Percentiles rank a stretch among this genome's conserved stretches.
Evolutionary conservation across 805 yeast genomes (phyloP).

Genomic region (Jamesozyma gamospora): DNA sequence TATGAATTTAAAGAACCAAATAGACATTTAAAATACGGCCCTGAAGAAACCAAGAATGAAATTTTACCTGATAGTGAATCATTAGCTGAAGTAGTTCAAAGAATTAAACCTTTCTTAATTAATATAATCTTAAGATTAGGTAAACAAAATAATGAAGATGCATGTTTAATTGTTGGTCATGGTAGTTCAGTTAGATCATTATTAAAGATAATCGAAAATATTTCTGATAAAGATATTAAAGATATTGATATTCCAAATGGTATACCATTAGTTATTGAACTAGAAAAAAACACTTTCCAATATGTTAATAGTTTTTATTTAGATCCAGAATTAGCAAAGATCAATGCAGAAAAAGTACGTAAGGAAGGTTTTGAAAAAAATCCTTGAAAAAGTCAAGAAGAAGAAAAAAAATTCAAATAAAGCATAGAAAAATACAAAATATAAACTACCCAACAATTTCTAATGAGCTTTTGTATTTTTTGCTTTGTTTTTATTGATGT

Average conservation of each 20-base stretch:
- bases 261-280: slow-evolving; percentile 62
- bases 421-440: slow-evolving; percentile 9
- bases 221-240: slow-evolving; percentile 60
- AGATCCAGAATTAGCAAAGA: slow-evolving; percentile 71
- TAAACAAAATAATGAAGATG: slow-evolving; percentile 40
- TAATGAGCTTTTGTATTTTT: too few species aligned
- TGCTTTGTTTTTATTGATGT: too few species aligned
- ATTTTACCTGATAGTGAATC: slow-evolving; percentile 63
- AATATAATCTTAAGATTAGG: slow-evolving; percentile 38
- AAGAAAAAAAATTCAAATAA: slow-evolving; percentile 18
- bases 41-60: slow-evolving; percentile 32
- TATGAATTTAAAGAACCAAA: slow-evolving; percentile 32
- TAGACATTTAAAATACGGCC: slow-evolving; percentile 24
- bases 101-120: slow-evolving; percentile 52
- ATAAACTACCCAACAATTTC: background rate
- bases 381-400: slow-evolving; percentile 8
- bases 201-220: slow-evolving; percentile 54
- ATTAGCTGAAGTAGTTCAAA: slow-evolving; percentile 55
- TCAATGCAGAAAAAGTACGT: slow-evolving; percentile 72
- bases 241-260: slow-evolving; percentile 76
- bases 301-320: slow-evolving; percentile 51
- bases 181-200: slow-evolving; percentile 75
- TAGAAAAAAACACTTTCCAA: slow-evolving; percentile 39
- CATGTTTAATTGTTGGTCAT: slow-evolving; percentile 65
- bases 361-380: slow-evolving; percentile 51